Evolutionary conservation across 2,329 filamentous ascomycete genomes (phyloP), one percentile per base, ranked within the genome.

Genomic region (Pseudogymnoascus sp.): DNA sequence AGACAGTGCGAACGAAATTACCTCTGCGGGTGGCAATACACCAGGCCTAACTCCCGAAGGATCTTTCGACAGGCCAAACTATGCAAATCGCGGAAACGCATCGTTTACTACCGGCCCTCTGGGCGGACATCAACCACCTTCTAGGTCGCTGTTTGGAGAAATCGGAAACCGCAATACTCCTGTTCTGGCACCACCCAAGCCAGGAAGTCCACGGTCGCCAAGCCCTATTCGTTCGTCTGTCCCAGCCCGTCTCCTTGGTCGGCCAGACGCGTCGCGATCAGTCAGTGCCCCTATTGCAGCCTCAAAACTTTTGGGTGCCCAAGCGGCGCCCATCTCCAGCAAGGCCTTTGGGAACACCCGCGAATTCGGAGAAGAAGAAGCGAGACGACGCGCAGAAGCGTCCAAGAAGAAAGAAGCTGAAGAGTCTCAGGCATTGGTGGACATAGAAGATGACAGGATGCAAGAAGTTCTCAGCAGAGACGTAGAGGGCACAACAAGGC

Each of bases 381-480:
- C 70, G 42, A 65, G 64, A 38, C 69, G 69, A 36, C 68, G 68
- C 29, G 61, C 63, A 7, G 67, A 71, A 44, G 73, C 79, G 3
- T 81, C 79, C 67, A 82, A 80, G 48, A 80, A 77, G 66, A 81
- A 81, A 63, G 81, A 84, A 67, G 82, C 79, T 0, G 82, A 84
- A 63, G 81, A 85, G 69, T 77, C 77, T 4, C 80, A 81, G 64
- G 76, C 82, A 3, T 76, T 90, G 2, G 76, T 84, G 21, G 85
- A 90, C 62, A 84, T 90, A 59, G 88, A 91, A 66, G 87, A 90
- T 66, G 86, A 88, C 27, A 81, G 84, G 33, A 81, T 89, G 25
- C 85, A 89, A 63, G 79, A 79, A 65, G 77, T 88, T 31, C 79
- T 92, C 36, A 77, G 77, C 5, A 82, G 80, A n/a, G 79, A 84